Evolutionary conservation across 2,329 filamentous ascomycete species (phyloP), one percentile per base, ranked within the genome.

Genomic region (Aschersonia sp.): DNA sequence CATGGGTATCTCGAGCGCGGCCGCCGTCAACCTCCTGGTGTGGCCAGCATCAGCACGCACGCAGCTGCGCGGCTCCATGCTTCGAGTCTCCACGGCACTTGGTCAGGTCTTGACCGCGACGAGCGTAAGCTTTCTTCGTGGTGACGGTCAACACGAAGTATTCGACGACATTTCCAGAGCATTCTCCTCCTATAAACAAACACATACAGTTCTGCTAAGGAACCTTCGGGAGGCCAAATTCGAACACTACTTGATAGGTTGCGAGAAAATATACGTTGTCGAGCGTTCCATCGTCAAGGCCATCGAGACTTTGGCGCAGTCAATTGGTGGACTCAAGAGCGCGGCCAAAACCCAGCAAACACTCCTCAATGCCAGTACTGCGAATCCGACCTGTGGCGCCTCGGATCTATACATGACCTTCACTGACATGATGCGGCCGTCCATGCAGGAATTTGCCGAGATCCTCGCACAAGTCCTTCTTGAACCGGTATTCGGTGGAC

Each of bases 381-480:
- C n/a, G n/a, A 44, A 45, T 29, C 43, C 38, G 10, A 45, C 35
- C 7, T 44, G 41, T 38, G 40, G 77, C 2, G 78, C 87, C 1
- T 76, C 82, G 1, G 85, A 50, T 51, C 88, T 94, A 54, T 95
- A 95, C 57, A 80, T 85, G 12, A 72, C 86, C 4, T 96, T 95
- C 61, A 92, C 95, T 48, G 70, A 74, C n/a, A 78, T 89, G 55
- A 70, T 95, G 30, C 88, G 87, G 0, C 89, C 88, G 3, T 88
- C 88, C 0, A 94, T 94, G 82, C 89, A 92, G 63, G 92, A 87
- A 0, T 68, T 96, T 12, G 85, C 87, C 2, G 88, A 84, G 55
- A 94, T 88, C 0, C 66, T 95, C 43, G 85, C 85, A 32, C 81
- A 88, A 56, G 85, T 94, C 9, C 76, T 96, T 5, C 80, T 84